Evolutionary conservation across 257 asterid genomes (phyloP), one percentile per base, ranked within the genome.

Genomic region (Hygrophila difformis): DNA sequence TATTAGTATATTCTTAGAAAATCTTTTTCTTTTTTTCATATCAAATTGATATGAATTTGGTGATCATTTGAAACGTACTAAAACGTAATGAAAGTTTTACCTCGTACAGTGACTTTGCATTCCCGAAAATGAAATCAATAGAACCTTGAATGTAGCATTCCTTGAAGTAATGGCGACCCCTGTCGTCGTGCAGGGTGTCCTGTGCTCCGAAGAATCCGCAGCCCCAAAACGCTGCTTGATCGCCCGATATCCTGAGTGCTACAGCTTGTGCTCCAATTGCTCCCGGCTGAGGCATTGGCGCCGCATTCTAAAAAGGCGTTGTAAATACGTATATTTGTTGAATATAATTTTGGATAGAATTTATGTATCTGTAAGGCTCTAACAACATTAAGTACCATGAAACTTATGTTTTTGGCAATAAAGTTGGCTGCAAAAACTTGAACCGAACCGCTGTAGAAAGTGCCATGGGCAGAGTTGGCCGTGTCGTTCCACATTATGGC

Each of bases 131-230:
- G 51, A 89, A 89, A 60, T 89, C 94, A 1, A 89, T 82, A n/a
- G 98, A 89, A 12, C 98, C 98, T 54, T 89, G 98, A 14, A 89
- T 74, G n/a, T 79, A 82, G 47, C 94, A 89, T 22, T 89, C 98
- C 57, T 70, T 82, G 67, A 77, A 89, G 59, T 85, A 82, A 65
- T 85, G 96, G 49, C 94, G 89, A 29, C 96, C 94, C 46, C 94
- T 62, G 12, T 89, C 98, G 22, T 89, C 98, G 34, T 89, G 98
- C 2, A 85, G 55, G 1, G 98, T 89, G 50, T 85, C 98, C 36
- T 89, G 96, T 4, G 96, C 94, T 56, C 96, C 96, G 15, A 89
- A 85, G 72, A 89, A 89, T 16, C 98, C 96, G 19, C 98, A 89
- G 1, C 98, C 96, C 84, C 85, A 77, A 42, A 85, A 89, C 0